phyloP scores from a whole-genome alignment of 202 grass and related monocot genomes.

The Schoenoplectus tabernaemontani region DNA sequence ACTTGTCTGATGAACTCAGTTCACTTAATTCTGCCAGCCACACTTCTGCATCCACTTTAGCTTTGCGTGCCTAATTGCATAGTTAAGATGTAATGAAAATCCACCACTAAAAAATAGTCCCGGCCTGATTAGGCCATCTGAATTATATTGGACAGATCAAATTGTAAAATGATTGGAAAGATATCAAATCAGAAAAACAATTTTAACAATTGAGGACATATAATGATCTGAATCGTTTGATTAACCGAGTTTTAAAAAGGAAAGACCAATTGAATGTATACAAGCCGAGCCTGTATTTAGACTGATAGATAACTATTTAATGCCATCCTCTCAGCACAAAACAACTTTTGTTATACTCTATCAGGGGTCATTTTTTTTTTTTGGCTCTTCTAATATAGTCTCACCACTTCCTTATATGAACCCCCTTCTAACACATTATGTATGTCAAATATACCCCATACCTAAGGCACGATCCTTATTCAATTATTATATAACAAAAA shows the following conservation, averaged over 20 bases:
- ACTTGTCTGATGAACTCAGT: constrained; percentile 26
- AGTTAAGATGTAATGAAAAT: neutral
- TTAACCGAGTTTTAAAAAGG: neutral
- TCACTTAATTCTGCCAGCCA: constrained; percentile 24
- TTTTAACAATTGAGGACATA: neutral
- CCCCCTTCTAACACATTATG: neutral
- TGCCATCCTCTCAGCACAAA: neutral
- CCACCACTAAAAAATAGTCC: neutral
- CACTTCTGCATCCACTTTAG: constrained; percentile 25
- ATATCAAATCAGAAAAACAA: neutral
- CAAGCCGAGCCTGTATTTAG: neutral
- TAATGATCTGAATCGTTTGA: neutral
- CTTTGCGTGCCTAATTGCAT: constrained; percentile 19
- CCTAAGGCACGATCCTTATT: neutral
- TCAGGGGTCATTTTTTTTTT: neutral
- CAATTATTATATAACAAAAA: neutral
- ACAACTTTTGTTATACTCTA: neutral
- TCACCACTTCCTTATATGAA: neutral
- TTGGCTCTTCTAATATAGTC: neutral
- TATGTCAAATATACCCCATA: neutral
- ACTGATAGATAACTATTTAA: neutral
- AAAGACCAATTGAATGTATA: neutral
- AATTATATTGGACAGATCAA: neutral
- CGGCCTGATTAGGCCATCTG: neutral
- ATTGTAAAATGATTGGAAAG: neutral